Evolutionary conservation across 805 yeast species (phyloP).

Genomic region (Nakazawaea wickerhamii): DNA sequence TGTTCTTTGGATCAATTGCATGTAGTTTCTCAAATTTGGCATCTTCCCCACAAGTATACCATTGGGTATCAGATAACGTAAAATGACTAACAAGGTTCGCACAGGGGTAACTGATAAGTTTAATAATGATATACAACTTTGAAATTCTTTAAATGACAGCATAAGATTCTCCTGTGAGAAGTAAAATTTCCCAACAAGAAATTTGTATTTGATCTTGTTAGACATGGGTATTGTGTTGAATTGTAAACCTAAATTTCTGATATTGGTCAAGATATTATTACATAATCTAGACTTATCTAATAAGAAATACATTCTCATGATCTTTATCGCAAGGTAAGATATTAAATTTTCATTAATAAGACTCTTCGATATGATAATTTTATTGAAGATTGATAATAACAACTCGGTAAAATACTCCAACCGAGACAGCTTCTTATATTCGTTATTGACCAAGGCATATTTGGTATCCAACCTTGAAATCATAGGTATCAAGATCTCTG

Average conservation of each 20-base stretch:
- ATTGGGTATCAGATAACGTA: conserved; percentile 46
- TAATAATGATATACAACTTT: conserved; percentile 41
- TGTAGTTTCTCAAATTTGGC: conserved; percentile 31
- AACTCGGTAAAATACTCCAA: conserved; percentile 43
- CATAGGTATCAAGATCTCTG: conserved; percentile 40
- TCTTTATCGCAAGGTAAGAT: conserved; percentile 40
- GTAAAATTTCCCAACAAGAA: conserved; percentile 47
- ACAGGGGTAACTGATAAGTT: conserved; percentile 21
- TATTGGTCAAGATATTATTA: conserved; percentile 55
- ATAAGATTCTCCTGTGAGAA: conserved; percentile 45
- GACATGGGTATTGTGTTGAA: conserved; percentile 34
- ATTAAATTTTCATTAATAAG: conserved; percentile 40
- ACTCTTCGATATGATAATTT: conserved; percentile 41
- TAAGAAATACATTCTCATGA: conserved; percentile 47
- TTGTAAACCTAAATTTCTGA: conserved; percentile 44
- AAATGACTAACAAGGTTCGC: conserved; percentile 30
- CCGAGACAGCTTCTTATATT: conserved; percentile 33
- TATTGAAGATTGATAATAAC: conserved; percentile 43
- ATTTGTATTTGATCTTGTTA: conserved; percentile 49
- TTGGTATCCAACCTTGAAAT: conserved; percentile 36
- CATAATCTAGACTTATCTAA: conserved; percentile 54
- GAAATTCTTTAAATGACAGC: conserved; percentile 41
- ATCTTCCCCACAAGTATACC: conserved; percentile 47
- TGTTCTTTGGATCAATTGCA: not conserved
- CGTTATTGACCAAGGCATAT: conserved; percentile 31